Conservation (phyloP, 768 basidiomycete genomes). For the Sporobolomyces pararoseus region DNA sequence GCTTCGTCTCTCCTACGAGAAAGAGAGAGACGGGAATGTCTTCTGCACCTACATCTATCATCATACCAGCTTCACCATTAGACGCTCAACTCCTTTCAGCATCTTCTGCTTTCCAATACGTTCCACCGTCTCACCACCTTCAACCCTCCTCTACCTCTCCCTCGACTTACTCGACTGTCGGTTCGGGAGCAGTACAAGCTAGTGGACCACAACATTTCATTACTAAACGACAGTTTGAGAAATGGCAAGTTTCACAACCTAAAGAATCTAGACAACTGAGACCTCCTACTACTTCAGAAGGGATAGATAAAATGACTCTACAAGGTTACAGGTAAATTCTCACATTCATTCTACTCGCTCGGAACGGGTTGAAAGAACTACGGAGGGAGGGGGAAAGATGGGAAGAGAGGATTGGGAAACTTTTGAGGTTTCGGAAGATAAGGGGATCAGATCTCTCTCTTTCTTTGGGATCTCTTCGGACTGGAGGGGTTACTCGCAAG, state of each 20-base stretch:
- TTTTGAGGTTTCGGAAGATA: neutral
- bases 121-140: neutral
- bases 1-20: neutral
- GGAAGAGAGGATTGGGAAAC: neutral
- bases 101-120: neutral
- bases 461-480: no score
- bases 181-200: neutral
- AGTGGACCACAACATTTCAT: slow-evolving; percentile 9
- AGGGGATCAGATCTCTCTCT: neutral
- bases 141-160: neutral
- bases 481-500: no score
- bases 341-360: neutral
- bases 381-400: neutral
- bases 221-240: neutral
- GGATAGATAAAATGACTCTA: slow-evolving; percentile 12
- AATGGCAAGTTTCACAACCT: slow-evolving; percentile 9
- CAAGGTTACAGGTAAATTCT: slow-evolving; percentile 22
- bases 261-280: slow-evolving; percentile 4
- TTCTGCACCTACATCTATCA: neutral
- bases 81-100: slow-evolving; percentile 17
- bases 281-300: slow-evolving; percentile 5
- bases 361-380: no score
- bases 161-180: neutral
- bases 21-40: no score
- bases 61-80: slow-evolving; percentile 10